Base-by-base conservation (phyloP, 2,329 filamentous ascomycete genomes). In the Calonectria honghensis region DNA sequence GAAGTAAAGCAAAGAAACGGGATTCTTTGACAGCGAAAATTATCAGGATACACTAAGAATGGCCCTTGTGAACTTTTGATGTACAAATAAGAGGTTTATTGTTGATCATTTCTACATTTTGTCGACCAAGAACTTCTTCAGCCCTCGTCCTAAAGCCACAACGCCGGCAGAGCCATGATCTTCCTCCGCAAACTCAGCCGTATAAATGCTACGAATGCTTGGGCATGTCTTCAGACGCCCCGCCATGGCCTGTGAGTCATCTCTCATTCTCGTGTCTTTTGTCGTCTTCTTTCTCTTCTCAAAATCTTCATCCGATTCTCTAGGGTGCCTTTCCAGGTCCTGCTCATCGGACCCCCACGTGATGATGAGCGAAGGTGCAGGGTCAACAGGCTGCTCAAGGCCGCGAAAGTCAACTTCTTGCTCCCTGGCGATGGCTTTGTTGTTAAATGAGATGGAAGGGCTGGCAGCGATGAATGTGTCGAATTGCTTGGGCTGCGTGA, bases 381-480 rank as follows among this genome's bases (percentile, higher is more conserved):
- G 79, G 4, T 74, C 67, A 24, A 73, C 57, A 0, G 70, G 67
- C 4, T 69, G 67, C 20, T 75, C 64, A 1, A 70, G 69, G 3
- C 73, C 64, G 16, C 79, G 75, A n/a, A 86, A 84, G 2, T 66
- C 37, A 0, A 75, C 51, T 65, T 85, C 77, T 39, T 82, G 82
- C 37, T 85, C 82, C 3, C 77, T 76, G 5, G 86, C 73, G 20
- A 89, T 82, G 68, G 85, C 88, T 1, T 82, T 77, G 20, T 86
- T 77, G 75, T 88, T 89, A 85, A 87, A 90, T 84, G 84, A 88
- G 9, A 89, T 85, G 0, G 85, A 86, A 0, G 88, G 88, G 35
- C 88, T 89, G 6, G 85, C 86, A 1, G 85, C 85, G 18, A 89
- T 83, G 73, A 85, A 88, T 10, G 82, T 85, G 69, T 89, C 82